Conservation (phyloP, 78 protist species). For the Dictyostelium capitatum region DNA sequence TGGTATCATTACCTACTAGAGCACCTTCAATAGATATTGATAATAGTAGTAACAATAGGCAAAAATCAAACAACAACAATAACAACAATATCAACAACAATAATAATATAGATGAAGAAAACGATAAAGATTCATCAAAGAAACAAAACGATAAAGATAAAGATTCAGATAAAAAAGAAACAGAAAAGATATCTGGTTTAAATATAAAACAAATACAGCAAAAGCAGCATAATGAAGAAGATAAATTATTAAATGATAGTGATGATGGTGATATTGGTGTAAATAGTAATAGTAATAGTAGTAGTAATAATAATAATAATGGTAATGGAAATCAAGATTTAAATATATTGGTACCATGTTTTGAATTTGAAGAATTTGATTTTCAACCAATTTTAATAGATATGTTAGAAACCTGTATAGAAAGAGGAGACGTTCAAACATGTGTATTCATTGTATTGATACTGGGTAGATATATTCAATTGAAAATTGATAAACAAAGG, state of each 20-base stretch:
- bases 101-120: conserved; percentile 9
- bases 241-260: neutral
- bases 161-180: neutral
- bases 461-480: neutral
- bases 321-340: neutral
- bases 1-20: conserved; percentile 59
- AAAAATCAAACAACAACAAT: neutral
- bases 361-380: conserved; percentile 53
- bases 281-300: neutral
- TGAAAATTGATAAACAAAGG: conserved; percentile 8
- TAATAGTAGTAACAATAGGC: neutral
- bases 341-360: conserved; percentile 15
- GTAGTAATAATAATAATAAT: neutral
- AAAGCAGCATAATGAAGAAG: neutral
- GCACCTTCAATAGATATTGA: neutral
- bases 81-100: neutral
- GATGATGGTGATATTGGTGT: neutral
- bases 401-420: conserved; percentile 68
- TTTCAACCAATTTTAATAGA: conserved; percentile 44
- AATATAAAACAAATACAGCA: neutral
- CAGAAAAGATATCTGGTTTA: neutral
- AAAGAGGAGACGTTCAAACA: conserved; percentile 76
- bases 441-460: conserved; percentile 52
- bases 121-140: neutral
- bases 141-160: neutral